phyloP scores from a whole-genome alignment of 805 yeast genomes.

The Cyberlindnera maritima region DNA sequence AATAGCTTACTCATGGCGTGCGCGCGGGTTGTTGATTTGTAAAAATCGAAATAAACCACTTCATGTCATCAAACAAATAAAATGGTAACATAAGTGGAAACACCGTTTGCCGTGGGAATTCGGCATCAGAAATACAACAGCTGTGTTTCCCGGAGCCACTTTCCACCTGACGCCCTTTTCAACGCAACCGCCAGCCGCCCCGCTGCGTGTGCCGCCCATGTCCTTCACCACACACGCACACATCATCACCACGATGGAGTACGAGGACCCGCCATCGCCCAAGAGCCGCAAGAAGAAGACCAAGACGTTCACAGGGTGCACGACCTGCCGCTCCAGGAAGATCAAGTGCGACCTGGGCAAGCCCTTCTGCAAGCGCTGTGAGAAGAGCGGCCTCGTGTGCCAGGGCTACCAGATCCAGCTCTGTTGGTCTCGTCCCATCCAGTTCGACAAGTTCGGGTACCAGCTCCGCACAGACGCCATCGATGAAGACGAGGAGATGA shows the following conservation, averaged over 20 bases:
- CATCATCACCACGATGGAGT: neutral
- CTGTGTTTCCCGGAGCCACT: no score
- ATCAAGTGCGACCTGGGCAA: constrained; percentile 73
- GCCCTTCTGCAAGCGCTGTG: constrained; percentile 74
- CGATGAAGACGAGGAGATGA: constrained; percentile 31
- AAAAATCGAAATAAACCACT: no score
- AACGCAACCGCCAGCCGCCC: neutral
- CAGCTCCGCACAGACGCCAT: constrained; percentile 28
- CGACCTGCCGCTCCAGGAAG: constrained; percentile 79
- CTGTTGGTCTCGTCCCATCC: constrained; percentile 63
- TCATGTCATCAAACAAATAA: no score
- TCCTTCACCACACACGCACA: neutral
- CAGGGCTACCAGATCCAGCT: constrained; percentile 83
- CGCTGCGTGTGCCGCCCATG: neutral
- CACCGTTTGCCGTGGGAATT: no score
- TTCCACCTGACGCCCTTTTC: no score
- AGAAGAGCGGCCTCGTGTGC: constrained; percentile 62
- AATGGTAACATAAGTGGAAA: no score
- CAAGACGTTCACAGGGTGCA: constrained; percentile 85
- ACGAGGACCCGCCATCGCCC: neutral
- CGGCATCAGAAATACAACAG: no score
- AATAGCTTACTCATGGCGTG: no score
- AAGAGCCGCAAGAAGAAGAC: constrained; percentile 36
- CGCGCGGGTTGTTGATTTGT: no score
- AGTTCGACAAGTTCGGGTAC: constrained; percentile 45